Base-by-base conservation (phyloP, 2,329 filamentous ascomycete species). In the Penicillium brasilianum region DNA sequence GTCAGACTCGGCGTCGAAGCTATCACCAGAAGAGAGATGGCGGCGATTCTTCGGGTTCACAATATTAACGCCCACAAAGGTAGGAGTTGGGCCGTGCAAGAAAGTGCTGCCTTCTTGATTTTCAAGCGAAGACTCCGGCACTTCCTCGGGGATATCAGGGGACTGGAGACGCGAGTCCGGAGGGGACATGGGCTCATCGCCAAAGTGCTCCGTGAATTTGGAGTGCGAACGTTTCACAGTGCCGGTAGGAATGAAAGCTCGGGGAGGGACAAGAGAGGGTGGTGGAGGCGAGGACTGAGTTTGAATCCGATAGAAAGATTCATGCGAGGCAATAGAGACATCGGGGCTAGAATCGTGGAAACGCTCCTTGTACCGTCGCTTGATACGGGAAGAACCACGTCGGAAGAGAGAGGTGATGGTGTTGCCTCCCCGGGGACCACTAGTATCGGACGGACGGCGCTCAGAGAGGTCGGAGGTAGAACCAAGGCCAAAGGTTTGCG, bases 251-350 rank as follows among this genome's bases (percentile, higher is more conserved):
- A 81, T 77, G 59, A 82, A 81, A 2, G 76, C 71, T 57, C 76
- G 75, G 7, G 77, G 74, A 14, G 77, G 73, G 34, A 76, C 71
- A 11, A 76, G 69, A 4, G 77, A 74, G 13, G 67, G 32, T 5
- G 60, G 59, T 18, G 74, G 67, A 13, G 74, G 75, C 58, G 84
- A 82, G 51, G 82, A 77, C 18, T 83, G 83, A 30, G 81, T 79
- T 56, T 77, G 80, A 59, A 87, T 81, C 65, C 81, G 83, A 63
- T 84, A 83, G 79, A 97, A 94, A 16, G 93, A 96, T 71, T 97
- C 93, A 65, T 93, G 86, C 1, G 93, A 97, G 0, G 92, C 91
- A 71, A 97, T 97, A 4, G 92, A 93, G 73, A 96, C 95, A n/a
- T 93, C 93, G 0, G 91, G 90, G 3, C 90, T 85, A 2, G 73